Evolutionary conservation across 257 asterid genomes (phyloP), one percentile per base, ranked within the genome.

Genomic region (Striga asiatica): DNA sequence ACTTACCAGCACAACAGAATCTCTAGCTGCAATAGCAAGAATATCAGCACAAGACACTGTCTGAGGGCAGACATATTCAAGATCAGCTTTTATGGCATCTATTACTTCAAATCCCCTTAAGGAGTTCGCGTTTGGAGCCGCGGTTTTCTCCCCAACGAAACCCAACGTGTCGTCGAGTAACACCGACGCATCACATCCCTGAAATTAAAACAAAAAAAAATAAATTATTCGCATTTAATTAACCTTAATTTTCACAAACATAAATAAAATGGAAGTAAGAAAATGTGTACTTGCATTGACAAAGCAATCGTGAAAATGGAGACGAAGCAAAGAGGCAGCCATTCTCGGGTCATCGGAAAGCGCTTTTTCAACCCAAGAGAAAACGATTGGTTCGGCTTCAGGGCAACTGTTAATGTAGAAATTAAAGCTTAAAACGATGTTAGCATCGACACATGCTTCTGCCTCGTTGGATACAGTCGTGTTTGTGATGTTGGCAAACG

Each of bases 101-200:
- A 81, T 81, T 58, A 89, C 85, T 61, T 89, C 92, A 42, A 89
- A 89, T 1, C 96, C 98, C 62, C 95, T 71, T 1, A 89, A 42
- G 0, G 96, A 86, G 57, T 87, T 86, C 41, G 74, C 61, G 58
- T 86, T 89, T 1, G 98, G 96, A 17, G 67, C 83, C 1, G 94
- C 96, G 1, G 74, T 80, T 68, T 89, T 86, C 71, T 86, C 98
- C 27, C 96, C 89, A 0, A 32, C 69, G 8, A 80, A 66, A 35
- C 16, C 66, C 7, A 65, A 49, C 25, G 73, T 74, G 51, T 83
- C 95, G 13, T 86, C 96, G 66, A 86, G 68, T 50, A 89, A 54
- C n/a, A 86, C 84, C 0, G 96, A 86, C 5, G 88, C 96, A 59
- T 89, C 98, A 42, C 98, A 89, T 41, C 98, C 96, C 96, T 89